phyloP scores from a whole-genome alignment of 2,329 filamentous ascomycete species.

The Pseudogymnoascus sp. region DNA sequence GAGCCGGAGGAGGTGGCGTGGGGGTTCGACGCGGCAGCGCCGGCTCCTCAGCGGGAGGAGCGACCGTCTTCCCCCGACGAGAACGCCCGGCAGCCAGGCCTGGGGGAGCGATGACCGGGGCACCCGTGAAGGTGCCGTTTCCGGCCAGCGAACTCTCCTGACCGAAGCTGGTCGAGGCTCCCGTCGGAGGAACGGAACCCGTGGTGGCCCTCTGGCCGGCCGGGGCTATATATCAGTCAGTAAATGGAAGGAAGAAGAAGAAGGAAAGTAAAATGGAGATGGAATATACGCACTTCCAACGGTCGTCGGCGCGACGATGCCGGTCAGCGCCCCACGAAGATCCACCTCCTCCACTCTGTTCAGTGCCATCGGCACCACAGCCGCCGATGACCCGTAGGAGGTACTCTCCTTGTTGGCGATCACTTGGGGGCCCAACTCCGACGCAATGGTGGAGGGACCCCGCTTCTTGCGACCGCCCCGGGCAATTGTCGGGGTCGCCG shows the following conservation, averaged over 20 bases:
- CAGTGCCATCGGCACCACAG: conserved; percentile 6
- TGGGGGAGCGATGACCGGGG: neutral
- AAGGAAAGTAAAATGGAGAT: neutral
- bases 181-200: conserved; percentile 2
- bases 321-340: neutral
- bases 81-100: conserved; percentile 1
- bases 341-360: neutral
- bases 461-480: neutral
- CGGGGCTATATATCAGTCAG: neutral
- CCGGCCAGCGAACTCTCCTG: conserved; percentile 2
- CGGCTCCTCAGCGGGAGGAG: neutral
- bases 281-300: neutral
- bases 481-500: neutral
- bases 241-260: neutral
- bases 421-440: neutral
- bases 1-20: neutral
- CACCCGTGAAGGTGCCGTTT: neutral
- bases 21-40: neutral
- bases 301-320: conserved; percentile 1
- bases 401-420: conserved; percentile 8
- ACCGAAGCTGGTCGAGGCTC: conserved; percentile 2
- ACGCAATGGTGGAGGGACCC: conserved; percentile 1
- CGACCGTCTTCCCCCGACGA: neutral
- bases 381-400: conserved; percentile 8
- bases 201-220: conserved; percentile 5